Evolutionary conservation across 2,329 filamentous ascomycete genomes (phyloP).

Genomic region (Cytospora chrysosperma): DNA sequence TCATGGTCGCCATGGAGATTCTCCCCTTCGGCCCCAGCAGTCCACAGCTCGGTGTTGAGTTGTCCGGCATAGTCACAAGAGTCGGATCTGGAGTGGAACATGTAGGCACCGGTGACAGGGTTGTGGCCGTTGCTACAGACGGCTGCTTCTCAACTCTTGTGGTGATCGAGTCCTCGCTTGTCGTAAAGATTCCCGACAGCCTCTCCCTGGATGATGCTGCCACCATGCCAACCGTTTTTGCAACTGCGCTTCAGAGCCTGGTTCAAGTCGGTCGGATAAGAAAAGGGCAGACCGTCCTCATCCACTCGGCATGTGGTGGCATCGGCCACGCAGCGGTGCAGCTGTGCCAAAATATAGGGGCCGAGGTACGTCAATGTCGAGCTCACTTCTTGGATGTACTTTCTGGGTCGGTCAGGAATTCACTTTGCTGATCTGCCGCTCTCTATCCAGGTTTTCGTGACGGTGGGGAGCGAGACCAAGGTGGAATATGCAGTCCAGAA

Average conservation of each 20-base stretch:
- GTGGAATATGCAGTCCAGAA: background rate
- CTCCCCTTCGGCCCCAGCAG: constrained; percentile 37
- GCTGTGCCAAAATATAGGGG: constrained; percentile 37
- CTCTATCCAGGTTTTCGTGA: background rate
- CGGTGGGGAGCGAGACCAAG: constrained; percentile 9
- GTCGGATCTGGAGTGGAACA: constrained; percentile 34
- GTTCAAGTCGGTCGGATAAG: constrained; percentile 30
- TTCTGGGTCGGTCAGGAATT: too few relatives aligned
- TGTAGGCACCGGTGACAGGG: constrained; percentile 5
- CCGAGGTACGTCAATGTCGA: constrained; percentile 32
- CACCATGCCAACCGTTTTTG: background rate
- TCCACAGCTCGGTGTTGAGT: constrained; percentile 32
- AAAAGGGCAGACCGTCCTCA: constrained; percentile 35
- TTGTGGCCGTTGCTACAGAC: constrained; percentile 8
- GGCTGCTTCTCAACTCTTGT: background rate
- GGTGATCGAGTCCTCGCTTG: background rate
- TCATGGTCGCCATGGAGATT: constrained; percentile 27
- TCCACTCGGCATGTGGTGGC: constrained; percentile 43
- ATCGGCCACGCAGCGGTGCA: constrained; percentile 43
- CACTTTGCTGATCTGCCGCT: background rate
- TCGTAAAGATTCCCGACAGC: background rate
- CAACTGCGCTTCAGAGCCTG: constrained; percentile 41
- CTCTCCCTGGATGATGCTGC: constrained; percentile 9
- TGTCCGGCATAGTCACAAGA: constrained; percentile 32
- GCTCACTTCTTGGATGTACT: too few relatives aligned